phyloP scores from a whole-genome alignment of 106 monocot genomes.

The Posidonia australis region DNA sequence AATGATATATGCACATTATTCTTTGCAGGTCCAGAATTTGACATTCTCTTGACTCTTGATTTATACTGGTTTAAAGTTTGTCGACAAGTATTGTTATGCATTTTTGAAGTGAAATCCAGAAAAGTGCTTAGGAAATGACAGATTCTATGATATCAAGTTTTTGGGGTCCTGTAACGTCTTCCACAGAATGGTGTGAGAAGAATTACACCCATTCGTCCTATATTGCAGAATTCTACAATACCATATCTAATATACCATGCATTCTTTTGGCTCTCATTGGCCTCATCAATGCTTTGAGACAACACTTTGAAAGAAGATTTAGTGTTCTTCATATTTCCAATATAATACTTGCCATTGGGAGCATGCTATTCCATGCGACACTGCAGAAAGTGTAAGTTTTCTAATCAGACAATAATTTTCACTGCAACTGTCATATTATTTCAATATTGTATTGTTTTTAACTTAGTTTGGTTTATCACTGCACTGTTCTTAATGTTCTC shows the following conservation, averaged over 20 bases:
- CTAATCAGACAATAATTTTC: too few relatives aligned
- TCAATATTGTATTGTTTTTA: too few relatives aligned
- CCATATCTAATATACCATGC: constrained; percentile 28
- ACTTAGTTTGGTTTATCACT: too few relatives aligned
- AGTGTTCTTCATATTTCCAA: constrained; percentile 27
- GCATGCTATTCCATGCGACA: constrained; percentile 26
- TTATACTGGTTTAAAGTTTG: neutral
- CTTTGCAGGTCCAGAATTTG: too few relatives aligned
- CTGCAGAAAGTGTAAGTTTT: constrained; percentile 22
- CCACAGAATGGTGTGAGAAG: constrained; percentile 31
- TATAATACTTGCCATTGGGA: constrained; percentile 31
- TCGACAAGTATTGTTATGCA: neutral
- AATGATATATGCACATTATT: too few relatives aligned
- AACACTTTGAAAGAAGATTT: constrained; percentile 24
- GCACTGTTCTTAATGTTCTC: too few relatives aligned
- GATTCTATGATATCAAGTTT: constrained; percentile 19
- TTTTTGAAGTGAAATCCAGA: constrained; percentile 4
- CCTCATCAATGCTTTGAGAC: constrained; percentile 26
- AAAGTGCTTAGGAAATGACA: constrained; percentile 2
- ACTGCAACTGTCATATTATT: too few relatives aligned
- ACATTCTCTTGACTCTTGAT: too few relatives aligned
- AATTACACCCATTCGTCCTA: constrained; percentile 27
- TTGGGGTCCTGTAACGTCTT: constrained; percentile 30
- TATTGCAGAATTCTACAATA: constrained; percentile 27
- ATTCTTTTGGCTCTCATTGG: constrained; percentile 27